Evolutionary conservation across 306 rosid genomes (phyloP), one percentile per base, ranked within the genome.

Genomic region (Gastrolobium bilobum): DNA sequence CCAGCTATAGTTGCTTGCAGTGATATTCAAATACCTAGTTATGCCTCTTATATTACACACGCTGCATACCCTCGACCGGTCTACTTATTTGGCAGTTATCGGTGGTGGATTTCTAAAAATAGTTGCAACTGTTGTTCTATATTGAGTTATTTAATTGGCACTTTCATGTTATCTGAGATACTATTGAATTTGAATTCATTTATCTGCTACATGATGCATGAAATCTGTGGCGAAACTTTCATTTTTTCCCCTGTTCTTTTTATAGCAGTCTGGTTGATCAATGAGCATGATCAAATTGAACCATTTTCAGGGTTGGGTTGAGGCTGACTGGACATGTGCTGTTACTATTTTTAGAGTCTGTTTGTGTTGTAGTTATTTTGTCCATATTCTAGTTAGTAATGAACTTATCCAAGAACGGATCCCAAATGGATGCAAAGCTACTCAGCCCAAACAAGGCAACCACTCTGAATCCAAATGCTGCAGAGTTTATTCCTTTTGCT

Each of bases 391-490:
- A 42, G 87, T 78, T 60, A 88, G 87, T 86, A 80, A 92, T 92
- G 97, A 90, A 77, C 87, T 82, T 90, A 69, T 86, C 93, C 72
- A 87, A 90, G 91, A 90, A 89, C 81, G 92, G 75, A 71, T 62
- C 77, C 83, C 84, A 78, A 35, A 67, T 72, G 10, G 89, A 90
- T 73, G 76, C 86, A 43, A 90, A 81, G 56, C 81, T 82, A 65
- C 75, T 81, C 83, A 71, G 71, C 43, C 73, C 79, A 66, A 88
- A 79, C 83, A 92, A 90, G 90, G 84, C 56, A 43, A 85, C 88
- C 30, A 15, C 83, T 51, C 76, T 92, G 86, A 92, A 92, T 86
- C 97, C 97, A 46, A 90, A 92, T 88, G 97, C 97, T 1, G 97
- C 95, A 11, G 97, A 88, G 68, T 92, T 92, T 42, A 44, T 92